Percentiles rank a stretch among this genome's conserved stretches.
These are phyloP conservation scores for Aphanomyces euteiches DNA, from an alignment of 352 stramenopile species.

Conservation along the genomic window DNA sequence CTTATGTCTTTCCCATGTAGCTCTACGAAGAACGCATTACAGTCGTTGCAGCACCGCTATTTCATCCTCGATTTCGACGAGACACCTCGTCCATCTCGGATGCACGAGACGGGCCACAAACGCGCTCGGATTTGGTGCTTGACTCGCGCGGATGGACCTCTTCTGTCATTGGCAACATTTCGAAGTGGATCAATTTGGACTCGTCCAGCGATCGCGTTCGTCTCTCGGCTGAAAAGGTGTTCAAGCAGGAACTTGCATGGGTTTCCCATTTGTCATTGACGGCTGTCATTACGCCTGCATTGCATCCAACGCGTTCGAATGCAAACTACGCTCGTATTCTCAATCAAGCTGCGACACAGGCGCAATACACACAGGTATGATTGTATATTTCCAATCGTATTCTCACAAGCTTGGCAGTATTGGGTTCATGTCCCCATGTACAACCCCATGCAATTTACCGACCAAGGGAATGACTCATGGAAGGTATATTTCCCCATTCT, in stretches of 20 bases:
- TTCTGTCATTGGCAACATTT: constrained; percentile 73
- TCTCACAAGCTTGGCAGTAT: constrained; percentile 40
- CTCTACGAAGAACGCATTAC: constrained; percentile 75
- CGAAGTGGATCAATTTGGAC: constrained; percentile 78
- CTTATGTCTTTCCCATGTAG: constrained; percentile 34
- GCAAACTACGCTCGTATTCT: constrained; percentile 83
- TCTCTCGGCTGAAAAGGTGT: constrained; percentile 59
- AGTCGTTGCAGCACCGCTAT: constrained; percentile 70
- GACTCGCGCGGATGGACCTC: constrained; percentile 81
- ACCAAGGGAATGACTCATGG: constrained; percentile 45
- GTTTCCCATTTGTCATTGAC: constrained; percentile 93
- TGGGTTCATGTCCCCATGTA: constrained; percentile 84
- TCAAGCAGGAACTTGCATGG: constrained; percentile 94
- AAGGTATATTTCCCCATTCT: constrained; percentile 26
- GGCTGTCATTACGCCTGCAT: constrained; percentile 82
- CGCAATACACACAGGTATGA: constrained; percentile 49
- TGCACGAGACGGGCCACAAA: constrained; percentile 49
- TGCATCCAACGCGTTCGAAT: constrained; percentile 52
- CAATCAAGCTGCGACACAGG: constrained; percentile 67
- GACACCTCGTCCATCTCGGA: constrained; percentile 63
- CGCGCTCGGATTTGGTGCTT: constrained; percentile 77
- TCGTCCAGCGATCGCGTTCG: constrained; percentile 40
- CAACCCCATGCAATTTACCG: constrained; percentile 35
- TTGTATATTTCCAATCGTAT: too few relatives aligned
- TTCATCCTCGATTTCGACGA: constrained; percentile 79